Conservation (phyloP, 2,329 filamentous ascomycete species). For the Venturia nashicola region DNA sequence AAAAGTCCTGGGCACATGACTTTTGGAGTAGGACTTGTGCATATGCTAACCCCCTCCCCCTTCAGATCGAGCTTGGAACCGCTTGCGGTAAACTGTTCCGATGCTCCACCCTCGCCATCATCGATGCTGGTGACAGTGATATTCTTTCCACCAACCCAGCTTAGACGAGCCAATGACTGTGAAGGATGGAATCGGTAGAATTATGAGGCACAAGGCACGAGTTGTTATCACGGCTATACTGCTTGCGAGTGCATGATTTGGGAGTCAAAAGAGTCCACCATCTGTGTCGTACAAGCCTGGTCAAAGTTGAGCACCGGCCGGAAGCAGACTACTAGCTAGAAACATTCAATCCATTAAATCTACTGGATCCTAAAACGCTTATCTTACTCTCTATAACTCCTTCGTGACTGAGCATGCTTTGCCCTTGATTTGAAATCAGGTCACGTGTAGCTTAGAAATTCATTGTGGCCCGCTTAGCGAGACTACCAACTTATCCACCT, state of each 20-base stretch:
- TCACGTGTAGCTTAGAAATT: slow-evolving; percentile 6
- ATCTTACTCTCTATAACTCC: background rate
- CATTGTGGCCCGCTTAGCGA: background rate
- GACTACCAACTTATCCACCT: background rate
- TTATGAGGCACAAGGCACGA: background rate
- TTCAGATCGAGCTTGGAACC: slow-evolving; percentile 93
- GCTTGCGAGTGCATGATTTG: slow-evolving; percentile 6
- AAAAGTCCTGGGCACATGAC: slow-evolving; percentile 63
- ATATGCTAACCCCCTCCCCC: slow-evolving; percentile 39
- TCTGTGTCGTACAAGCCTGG: background rate
- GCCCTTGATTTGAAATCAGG: background rate
- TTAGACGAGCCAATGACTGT: slow-evolving; percentile 17
- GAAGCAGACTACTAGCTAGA: background rate
- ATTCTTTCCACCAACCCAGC: slow-evolving; percentile 66
- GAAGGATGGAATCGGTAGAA: background rate
- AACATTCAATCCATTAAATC: background rate
- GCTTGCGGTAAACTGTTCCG: slow-evolving; percentile 97
- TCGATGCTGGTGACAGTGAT: slow-evolving; percentile 94
- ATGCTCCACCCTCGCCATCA: slow-evolving; percentile 91
- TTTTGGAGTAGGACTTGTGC: slow-evolving; percentile 67
- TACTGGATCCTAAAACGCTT: background rate
- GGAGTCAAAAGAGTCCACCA: background rate
- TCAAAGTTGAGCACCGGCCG: background rate
- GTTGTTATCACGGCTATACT: slow-evolving; percentile 2
- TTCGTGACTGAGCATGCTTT: background rate